Evolutionary conservation across 1,284 basidiomycete genomes (phyloP).

Genomic region (Gomphus bonarii): DNA sequence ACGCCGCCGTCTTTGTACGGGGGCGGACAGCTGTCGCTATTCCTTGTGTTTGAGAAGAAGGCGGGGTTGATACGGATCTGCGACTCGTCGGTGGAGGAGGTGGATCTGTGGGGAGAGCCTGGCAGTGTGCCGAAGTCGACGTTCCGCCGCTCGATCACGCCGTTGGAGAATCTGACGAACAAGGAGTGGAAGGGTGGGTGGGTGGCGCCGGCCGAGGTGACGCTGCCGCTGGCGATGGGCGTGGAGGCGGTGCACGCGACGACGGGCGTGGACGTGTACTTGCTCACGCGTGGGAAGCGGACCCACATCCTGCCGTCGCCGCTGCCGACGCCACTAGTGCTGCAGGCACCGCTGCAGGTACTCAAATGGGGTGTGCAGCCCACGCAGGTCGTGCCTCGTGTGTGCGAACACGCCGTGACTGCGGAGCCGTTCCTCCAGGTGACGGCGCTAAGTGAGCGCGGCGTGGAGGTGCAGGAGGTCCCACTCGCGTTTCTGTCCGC

Average conservation of each 20-base stretch:
- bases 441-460: constrained; percentile 53
- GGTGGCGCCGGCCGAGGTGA: constrained; percentile 13
- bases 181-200: constrained; percentile 14
- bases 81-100: constrained; percentile 68
- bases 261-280: constrained; percentile 30
- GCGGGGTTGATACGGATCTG: constrained; percentile 66
- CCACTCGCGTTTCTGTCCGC: constrained; percentile 26
- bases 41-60: constrained; percentile 75
- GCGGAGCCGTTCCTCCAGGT: constrained; percentile 48
- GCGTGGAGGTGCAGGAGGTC: constrained; percentile 62
- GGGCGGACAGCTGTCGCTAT: constrained; percentile 53
- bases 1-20: not conserved
- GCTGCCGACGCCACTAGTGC: constrained; percentile 41
- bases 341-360: constrained; percentile 38
- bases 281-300: constrained; percentile 57
- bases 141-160: constrained; percentile 12
- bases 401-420: constrained; percentile 27
- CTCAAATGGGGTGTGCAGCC: constrained; percentile 53
- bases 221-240: constrained; percentile 13
- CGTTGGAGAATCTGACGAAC: constrained; percentile 8
- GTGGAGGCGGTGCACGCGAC: constrained; percentile 15
- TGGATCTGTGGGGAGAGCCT: constrained; percentile 48
- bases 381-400: constrained; percentile 41
- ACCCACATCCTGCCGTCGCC: constrained; percentile 62
- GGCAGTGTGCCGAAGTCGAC: constrained; percentile 18